phyloP scores from a whole-genome alignment of 345 rosid genomes.

The Eucalyptus cloeziana region DNA sequence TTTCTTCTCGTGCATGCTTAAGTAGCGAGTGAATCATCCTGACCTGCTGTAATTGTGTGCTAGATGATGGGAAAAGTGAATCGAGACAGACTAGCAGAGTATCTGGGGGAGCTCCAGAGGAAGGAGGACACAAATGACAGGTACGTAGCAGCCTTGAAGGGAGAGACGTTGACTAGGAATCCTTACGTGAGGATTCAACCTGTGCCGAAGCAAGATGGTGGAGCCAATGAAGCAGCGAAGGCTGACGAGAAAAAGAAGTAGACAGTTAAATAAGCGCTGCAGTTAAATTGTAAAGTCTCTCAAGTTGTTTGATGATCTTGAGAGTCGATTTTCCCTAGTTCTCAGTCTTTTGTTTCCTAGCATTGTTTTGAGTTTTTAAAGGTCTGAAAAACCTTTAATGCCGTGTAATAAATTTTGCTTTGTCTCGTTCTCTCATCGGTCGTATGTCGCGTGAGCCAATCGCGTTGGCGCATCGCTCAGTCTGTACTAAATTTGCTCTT shows the following conservation, averaged over 20 bases:
- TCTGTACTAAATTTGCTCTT: not conserved
- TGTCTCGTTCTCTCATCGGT: not conserved
- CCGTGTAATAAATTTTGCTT: not conserved
- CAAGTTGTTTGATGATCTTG: not conserved
- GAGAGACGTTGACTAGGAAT: slow-evolving; percentile 83
- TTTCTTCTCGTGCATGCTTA: not conserved
- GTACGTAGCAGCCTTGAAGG: slow-evolving; percentile 78
- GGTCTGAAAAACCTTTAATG: not conserved
- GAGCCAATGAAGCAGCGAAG: slow-evolving; percentile 7
- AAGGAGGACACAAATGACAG: slow-evolving; percentile 90
- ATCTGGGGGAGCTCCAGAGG: slow-evolving; percentile 79
- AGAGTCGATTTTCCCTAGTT: not conserved
- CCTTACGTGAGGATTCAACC: slow-evolving; percentile 80
- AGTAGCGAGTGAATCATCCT: not conserved
- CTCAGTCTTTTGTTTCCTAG: not conserved
- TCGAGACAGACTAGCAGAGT: slow-evolving; percentile 80
- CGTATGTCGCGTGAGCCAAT: not conserved
- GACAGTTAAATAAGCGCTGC: not conserved
- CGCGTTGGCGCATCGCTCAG: not conserved
- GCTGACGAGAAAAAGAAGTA: not conserved
- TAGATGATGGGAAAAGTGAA: slow-evolving; percentile 95
- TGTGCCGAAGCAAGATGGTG: slow-evolving; percentile 20
- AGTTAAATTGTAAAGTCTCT: not conserved
- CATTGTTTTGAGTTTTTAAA: not conserved
- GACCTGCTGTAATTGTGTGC: not conserved